Base-by-base conservation (phyloP, 176 grass and related monocot species). In the Luzula sylvatica region DNA sequence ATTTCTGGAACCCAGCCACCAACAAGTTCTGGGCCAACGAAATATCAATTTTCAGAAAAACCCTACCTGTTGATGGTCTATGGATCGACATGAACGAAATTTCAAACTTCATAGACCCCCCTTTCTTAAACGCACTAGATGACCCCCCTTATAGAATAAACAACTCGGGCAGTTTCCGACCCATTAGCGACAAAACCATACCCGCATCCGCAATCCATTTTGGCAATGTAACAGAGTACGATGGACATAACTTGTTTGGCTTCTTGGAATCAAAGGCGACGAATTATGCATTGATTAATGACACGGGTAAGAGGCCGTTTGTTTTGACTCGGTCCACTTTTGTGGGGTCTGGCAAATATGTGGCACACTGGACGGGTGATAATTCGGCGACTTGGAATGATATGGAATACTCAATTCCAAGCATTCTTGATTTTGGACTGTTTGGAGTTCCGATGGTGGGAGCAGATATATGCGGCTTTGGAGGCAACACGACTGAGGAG, bases 31-130 rank as follows among this genome's bases (percentile, higher is more conserved):
- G 90, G 90, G 71, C 71, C 1, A 9, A 15, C 0, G 85, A 96
- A 75, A 86, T 96, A 66, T 56, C 67, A 2, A 38, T 43, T 7
- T 96, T 96, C 51, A 76, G 77, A 11, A 56, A 68, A 18, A 82
- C 71, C 6, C 49, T 96, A 42, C 84, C 84, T 7, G 77, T 96
- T 12, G 84, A 96, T 62, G 90, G 90, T 1, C 68, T 96, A 13
- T 96, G 81, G 84, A 79, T 82, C 42, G 90, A 95, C 77, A 95
- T 95, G 90, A 95, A 95, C 23, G 90, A 88, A 69, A 23, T 82
- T 26, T 75, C 90, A 50, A 95, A 96, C 61, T 96, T 96, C 68
- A 0, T 70, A 26, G 46, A 65, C 45, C 69, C 67, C 20, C 6
- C 30, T 19, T 63, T 61, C 7, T 40, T 88, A 19, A 73, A 78